Base-by-base conservation (phyloP, 208 protist genomes). In the Trypanosoma boissoni region DNA sequence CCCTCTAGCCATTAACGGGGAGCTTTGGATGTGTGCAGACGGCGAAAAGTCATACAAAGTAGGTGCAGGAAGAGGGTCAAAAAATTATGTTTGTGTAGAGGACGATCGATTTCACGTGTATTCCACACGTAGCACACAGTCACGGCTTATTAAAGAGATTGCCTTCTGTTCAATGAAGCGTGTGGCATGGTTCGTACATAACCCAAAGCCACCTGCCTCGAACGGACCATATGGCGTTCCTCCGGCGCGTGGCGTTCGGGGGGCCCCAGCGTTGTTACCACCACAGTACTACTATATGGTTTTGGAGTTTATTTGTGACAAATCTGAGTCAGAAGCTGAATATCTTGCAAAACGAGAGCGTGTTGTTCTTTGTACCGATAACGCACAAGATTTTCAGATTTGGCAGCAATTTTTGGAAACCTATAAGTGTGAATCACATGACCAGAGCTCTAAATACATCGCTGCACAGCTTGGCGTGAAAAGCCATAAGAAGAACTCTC, bases 11-110 rank as follows among this genome's bases (percentile, higher is more conserved):
- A 89, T 91, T 62, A 79, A 60, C 32, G 78, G 81, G 9, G 83
- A 94, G 59, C 56, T 89, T 67, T 91, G 87, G 82, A 45, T 91
- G 51, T 91, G 80, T 20, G 87, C 81, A 10, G 77, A 91, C 48
- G 79, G 79, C 42, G 37, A 63, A 9, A 78, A 78, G 27, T 72
- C 80, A 0, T 75, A 70, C 39, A 94, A 89, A 58, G 69, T 75
- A 2, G 83, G 80, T 24, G 86, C 83, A 0, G 86, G 83, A 0
- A 68, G 76, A 12, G 86, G 86, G 2, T 71, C 64, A 23, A 94
- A 94, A 58, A 83, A 91, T 31, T 79, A 76, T 52, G 71, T 91
- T 36, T 75, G 66, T 34, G 76, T 94, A 42, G 78, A 88, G 42
- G 67, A 88, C 14, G 68, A 87, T 50, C 72, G 72, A 39, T 84